Conservation (phyloP, 148 eudicot species). For the Heliamphora exappendiculata region DNA sequence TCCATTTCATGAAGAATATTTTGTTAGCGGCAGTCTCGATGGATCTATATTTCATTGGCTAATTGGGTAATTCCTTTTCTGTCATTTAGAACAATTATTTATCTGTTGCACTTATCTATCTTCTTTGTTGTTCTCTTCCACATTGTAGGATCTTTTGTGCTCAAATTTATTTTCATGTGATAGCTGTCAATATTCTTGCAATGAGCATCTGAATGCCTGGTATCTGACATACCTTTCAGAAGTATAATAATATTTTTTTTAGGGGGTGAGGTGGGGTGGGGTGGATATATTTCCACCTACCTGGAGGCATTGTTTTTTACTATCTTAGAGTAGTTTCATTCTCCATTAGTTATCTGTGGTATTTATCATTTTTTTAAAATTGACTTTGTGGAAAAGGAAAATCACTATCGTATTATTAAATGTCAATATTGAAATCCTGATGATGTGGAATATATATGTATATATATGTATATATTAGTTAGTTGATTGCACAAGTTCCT, state of each 20-base stretch:
- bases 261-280: neutral
- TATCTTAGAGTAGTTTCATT: neutral
- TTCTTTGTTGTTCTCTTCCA: neutral
- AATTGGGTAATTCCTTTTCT: slow-evolving; percentile 67
- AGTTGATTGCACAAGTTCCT: neutral
- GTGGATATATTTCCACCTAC: neutral
- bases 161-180: neutral
- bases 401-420: neutral
- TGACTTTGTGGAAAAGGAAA: too few species aligned
- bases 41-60: slow-evolving; percentile 98
- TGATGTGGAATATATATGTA: too few species aligned
- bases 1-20: slow-evolving; percentile 96
- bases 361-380: neutral
- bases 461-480: neutral
- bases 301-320: neutral
- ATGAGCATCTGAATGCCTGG: neutral
- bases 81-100: slow-evolving; percentile 2
- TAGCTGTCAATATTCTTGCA: neutral
- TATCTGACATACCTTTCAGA: neutral
- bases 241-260: neutral
- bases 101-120: neutral
- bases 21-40: slow-evolving; percentile 97
- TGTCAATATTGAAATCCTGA: neutral
- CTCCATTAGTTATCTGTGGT: neutral
- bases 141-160: neutral